phyloP scores from a whole-genome alignment of 1,284 basidiomycete genomes.

The Moesziomyces sp. region DNA sequence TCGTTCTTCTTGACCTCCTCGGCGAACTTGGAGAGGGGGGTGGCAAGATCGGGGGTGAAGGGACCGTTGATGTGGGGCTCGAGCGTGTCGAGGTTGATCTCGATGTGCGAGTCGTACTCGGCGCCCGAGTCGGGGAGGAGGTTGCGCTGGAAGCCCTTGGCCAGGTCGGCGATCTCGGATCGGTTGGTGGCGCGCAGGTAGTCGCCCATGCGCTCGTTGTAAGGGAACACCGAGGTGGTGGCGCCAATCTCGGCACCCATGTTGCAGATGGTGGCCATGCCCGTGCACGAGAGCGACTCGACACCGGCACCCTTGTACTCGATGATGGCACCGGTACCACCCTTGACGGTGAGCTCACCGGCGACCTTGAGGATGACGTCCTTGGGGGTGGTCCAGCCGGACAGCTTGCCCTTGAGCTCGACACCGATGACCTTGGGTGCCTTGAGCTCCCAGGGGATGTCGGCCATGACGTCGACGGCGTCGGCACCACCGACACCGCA shows the following conservation, averaged over 20 bases:
- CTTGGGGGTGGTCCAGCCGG: constrained; percentile 98
- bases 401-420: constrained; percentile 92
- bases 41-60: constrained; percentile 73
- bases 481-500: constrained; percentile 99
- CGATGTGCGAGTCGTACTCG: constrained; percentile 93
- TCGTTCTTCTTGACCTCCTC: constrained; percentile 90
- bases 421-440: constrained; percentile 99
- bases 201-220: constrained; percentile 91
- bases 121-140: constrained; percentile 86
- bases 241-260: constrained; percentile 99
- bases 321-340: constrained; percentile 68
- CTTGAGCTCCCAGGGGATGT: constrained; percentile 98
- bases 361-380: constrained; percentile 67
- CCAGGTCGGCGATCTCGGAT: constrained; percentile 86
- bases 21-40: constrained; percentile 88
- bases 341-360: constrained; percentile 68
- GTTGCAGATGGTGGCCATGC: constrained; percentile 99
- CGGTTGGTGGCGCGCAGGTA: constrained; percentile 96
- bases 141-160: constrained; percentile 89
- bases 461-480: constrained; percentile 98
- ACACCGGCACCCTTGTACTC: constrained; percentile 76
- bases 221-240: constrained; percentile 98
- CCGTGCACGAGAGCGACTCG: constrained; percentile 94
- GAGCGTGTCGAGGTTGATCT: constrained; percentile 94
- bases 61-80: constrained; percentile 99